These are phyloP conservation scores for Hygrocybe coccinea DNA, from an alignment of 768 basidiomycete species.

Conservation along the genomic window DNA sequence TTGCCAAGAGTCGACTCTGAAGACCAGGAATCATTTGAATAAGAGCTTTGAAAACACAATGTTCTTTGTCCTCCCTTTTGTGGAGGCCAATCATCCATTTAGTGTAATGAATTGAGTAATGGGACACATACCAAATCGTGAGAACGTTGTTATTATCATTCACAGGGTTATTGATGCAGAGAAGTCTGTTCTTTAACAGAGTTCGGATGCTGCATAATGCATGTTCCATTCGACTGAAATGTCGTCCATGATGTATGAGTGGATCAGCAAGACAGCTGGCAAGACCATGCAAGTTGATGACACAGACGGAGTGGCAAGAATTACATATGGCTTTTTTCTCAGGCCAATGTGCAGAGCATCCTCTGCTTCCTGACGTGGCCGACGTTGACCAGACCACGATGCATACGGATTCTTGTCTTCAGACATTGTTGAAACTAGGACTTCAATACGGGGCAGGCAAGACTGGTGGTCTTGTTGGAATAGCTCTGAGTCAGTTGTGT, in stretches of 20 bases:
- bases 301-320: not conserved
- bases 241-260: constrained; percentile 17
- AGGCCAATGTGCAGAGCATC: not conserved
- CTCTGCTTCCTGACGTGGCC: not conserved
- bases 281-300: not conserved
- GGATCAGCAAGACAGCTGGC: constrained; percentile 9
- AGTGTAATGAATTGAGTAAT: not conserved
- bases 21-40: constrained; percentile 10
- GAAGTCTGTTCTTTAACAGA: constrained; percentile 13
- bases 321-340: constrained; percentile 1
- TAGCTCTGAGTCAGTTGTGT: too few relatives aligned
- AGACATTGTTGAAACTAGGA: not conserved
- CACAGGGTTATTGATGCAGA: constrained; percentile 1
- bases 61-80: not conserved
- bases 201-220: constrained; percentile 15
- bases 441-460: not conserved
- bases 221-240: constrained; percentile 16
- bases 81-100: not conserved
- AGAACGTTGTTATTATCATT: not conserved
- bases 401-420: not conserved
- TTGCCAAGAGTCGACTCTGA: not conserved
- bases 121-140: not conserved
- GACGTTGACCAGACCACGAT: not conserved
- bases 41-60: constrained; percentile 6
- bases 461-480: too few relatives aligned